phyloP scores from a whole-genome alignment of 2,329 filamentous ascomycete genomes.

The Didymella pomorum region DNA sequence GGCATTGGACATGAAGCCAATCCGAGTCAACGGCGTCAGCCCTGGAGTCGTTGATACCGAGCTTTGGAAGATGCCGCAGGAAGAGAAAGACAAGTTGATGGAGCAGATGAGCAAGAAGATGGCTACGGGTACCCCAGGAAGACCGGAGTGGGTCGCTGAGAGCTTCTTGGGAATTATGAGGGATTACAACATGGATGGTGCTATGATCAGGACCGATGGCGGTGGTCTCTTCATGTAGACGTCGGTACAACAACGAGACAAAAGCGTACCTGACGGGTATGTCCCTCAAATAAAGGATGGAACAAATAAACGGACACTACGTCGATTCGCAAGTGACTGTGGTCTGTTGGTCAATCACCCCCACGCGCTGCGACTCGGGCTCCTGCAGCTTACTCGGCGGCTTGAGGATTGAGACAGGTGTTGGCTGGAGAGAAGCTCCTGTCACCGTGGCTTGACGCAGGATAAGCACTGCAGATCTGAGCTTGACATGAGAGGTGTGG shows the following conservation, averaged over 20 bases:
- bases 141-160: constrained; percentile 51
- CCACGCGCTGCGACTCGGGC: background rate
- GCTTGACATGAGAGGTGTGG: constrained; percentile 1
- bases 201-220: constrained; percentile 55
- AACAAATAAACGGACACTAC: background rate
- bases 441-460: constrained; percentile 12
- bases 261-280: background rate
- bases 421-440: constrained; percentile 10
- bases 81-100: constrained; percentile 36
- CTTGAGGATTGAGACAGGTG: background rate
- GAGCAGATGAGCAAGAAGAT: constrained; percentile 28
- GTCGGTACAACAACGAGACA: background rate
- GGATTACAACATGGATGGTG: constrained; percentile 57
- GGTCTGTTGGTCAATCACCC: constrained; percentile 1
- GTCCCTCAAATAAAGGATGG: background rate
- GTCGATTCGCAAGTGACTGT: constrained; percentile 4
- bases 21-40: constrained; percentile 69
- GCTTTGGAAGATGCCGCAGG: constrained; percentile 50
- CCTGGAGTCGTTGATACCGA: constrained; percentile 62
- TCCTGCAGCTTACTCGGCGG: background rate
- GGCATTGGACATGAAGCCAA: constrained; percentile 68
- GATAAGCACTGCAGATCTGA: constrained; percentile 19
- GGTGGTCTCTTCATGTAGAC: constrained; percentile 39
- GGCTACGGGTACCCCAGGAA: constrained; percentile 40
- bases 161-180: constrained; percentile 58